Conservation (phyloP, 2,329 filamentous ascomycete genomes). For the Lachnellula cervina region DNA sequence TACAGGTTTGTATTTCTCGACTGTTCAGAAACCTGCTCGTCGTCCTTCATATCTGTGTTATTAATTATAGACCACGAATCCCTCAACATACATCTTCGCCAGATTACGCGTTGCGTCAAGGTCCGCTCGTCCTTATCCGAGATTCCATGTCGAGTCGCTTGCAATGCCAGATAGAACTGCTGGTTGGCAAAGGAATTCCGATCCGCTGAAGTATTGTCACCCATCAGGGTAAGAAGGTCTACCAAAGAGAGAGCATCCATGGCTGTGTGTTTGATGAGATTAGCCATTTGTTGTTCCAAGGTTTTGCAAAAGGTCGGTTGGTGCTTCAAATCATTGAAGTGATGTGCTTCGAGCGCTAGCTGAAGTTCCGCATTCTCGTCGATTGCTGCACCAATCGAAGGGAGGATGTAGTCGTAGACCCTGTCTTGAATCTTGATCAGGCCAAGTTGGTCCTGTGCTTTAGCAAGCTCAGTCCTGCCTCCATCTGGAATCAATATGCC, state of each 20-base stretch:
- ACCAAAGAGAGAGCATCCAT: constrained; percentile 63
- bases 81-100: constrained; percentile 78
- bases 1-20: constrained; percentile 65
- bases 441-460: constrained; percentile 25
- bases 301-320: constrained; percentile 63
- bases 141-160: constrained; percentile 41
- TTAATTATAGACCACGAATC: constrained; percentile 84
- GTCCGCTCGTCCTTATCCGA: constrained; percentile 53
- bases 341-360: constrained; percentile 61
- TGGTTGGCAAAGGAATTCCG: constrained; percentile 42
- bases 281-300: constrained; percentile 65
- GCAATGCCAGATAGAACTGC: constrained; percentile 62
- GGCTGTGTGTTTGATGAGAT: constrained; percentile 66
- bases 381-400: constrained; percentile 65
- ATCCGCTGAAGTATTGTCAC: constrained; percentile 38
- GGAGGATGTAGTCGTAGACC: constrained; percentile 65
- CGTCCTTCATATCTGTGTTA: constrained; percentile 68
- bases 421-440: constrained; percentile 71
- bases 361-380: constrained; percentile 76
- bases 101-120: constrained; percentile 60
- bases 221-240: constrained; percentile 75
- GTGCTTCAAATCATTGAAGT: constrained; percentile 49
- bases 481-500: constrained; percentile 21
- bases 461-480: constrained; percentile 35
- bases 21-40: constrained; percentile 58